A percentile compares a stretch with the other conserved stretches of the same genome.
Conservation (phyloP, 192 early-diverging fungal genomes). For the Powellomyces hirtus region DNA sequence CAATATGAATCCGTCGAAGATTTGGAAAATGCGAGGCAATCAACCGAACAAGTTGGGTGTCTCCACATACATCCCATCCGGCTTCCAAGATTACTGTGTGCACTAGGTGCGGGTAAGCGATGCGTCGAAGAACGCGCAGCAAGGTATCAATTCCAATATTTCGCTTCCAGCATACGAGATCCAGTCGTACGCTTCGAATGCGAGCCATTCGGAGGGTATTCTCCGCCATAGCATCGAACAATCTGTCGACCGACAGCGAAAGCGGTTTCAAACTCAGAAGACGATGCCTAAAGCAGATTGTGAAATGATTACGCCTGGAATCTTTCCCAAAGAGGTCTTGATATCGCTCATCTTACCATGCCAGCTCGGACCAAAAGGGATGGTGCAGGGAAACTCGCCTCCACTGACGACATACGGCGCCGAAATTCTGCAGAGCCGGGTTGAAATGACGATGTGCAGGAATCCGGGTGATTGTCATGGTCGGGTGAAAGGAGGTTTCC, state of each 20-base stretch:
- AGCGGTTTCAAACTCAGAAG: background rate
- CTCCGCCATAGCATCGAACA: background rate
- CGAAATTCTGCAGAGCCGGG: background rate
- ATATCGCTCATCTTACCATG: conserved; percentile 18
- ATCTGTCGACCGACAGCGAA: background rate
- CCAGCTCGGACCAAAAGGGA: conserved; percentile 24
- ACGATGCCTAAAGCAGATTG: background rate
- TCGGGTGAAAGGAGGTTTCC: conserved; percentile 9
- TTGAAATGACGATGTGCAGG: background rate
- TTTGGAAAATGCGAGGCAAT: background rate
- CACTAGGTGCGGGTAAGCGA: background rate
- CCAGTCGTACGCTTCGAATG: background rate
- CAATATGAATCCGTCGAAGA: background rate
- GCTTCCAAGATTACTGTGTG: conserved; percentile 5
- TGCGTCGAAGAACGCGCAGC: background rate
- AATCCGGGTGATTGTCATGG: background rate
- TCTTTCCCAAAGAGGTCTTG: too few relatives aligned
- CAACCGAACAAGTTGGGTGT: background rate
- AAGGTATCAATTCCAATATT: background rate
- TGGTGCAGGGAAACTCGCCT: conserved; percentile 6
- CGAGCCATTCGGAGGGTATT: background rate
- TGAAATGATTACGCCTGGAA: too few relatives aligned
- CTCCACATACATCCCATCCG: background rate
- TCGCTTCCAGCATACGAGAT: background rate
- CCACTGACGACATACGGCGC: conserved; percentile 12